Evolutionary conservation across 2,329 filamentous ascomycete species (phyloP).

Genomic region (Diaporthe ilicicola): DNA sequence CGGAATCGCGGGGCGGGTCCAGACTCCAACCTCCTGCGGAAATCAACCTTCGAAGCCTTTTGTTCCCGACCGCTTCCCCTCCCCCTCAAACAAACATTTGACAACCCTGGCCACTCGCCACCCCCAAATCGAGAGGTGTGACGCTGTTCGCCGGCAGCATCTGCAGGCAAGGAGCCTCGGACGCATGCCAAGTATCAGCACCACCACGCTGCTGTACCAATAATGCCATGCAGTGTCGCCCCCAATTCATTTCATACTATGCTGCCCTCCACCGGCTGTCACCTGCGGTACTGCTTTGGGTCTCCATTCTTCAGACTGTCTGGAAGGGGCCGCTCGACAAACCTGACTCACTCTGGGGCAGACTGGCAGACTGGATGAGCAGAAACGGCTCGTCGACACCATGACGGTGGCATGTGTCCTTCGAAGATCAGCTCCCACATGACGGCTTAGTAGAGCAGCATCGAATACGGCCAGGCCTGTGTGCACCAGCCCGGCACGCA

Average conservation of each 20-base stretch:
- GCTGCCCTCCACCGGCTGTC: neutral
- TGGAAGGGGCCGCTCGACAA: neutral
- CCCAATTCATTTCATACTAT: slow-evolving; percentile 14
- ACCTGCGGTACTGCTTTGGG: neutral
- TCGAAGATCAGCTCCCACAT: slow-evolving; percentile 9
- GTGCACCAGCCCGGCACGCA: neutral
- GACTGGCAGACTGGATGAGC: neutral
- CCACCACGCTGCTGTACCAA: neutral
- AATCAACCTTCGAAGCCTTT: neutral
- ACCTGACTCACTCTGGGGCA: neutral
- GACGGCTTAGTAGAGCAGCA: neutral
- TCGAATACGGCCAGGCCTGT: neutral
- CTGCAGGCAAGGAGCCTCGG: slow-evolving; percentile 21
- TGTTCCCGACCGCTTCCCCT: slow-evolving; percentile 6
- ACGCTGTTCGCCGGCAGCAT: slow-evolving; percentile 12
- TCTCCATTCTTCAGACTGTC: neutral
- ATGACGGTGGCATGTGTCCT: slow-evolving; percentile 1
- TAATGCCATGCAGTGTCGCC: neutral
- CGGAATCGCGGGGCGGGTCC: slow-evolving; percentile 8
- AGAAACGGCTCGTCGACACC: neutral
- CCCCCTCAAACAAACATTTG: slow-evolving; percentile 5
- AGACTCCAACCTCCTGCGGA: neutral
- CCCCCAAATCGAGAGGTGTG: slow-evolving; percentile 15
- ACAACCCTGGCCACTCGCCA: slow-evolving; percentile 13
- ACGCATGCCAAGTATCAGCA: slow-evolving; percentile 21